Evolutionary conservation across 169 alveolate genomes (phyloP).

Genomic region (Cryptosporidium xiaoi): DNA sequence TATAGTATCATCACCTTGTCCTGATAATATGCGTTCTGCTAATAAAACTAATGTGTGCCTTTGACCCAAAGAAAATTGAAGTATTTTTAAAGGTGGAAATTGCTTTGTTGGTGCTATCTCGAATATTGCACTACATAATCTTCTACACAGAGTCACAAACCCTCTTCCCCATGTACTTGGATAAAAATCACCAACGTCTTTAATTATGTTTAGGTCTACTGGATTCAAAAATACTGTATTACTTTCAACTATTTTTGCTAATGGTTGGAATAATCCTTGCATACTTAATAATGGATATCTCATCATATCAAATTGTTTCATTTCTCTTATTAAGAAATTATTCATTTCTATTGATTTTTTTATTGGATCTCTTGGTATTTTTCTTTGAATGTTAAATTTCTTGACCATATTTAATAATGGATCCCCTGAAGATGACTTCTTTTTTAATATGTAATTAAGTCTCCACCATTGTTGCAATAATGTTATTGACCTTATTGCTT

Average conservation of each 20-base stretch:
- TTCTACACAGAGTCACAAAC: conserved; percentile 69
- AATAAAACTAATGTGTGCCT: conserved; percentile 64
- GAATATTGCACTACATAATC: conserved; percentile 66
- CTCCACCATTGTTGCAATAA: conserved; percentile 73
- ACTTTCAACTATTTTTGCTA: conserved; percentile 73
- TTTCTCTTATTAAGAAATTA: conserved; percentile 40
- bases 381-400: conserved; percentile 40
- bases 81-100: conserved; percentile 68
- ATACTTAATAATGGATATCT: conserved; percentile 68
- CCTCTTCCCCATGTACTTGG: conserved; percentile 75
- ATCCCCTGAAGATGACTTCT: conserved; percentile 23
- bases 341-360: conserved; percentile 45
- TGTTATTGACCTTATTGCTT: conserved; percentile 56
- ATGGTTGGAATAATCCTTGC: conserved; percentile 75
- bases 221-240: conserved; percentile 72
- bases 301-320: conserved; percentile 68
- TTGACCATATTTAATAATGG: conserved; percentile 20
- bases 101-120: conserved; percentile 74
- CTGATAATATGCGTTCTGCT: conserved; percentile 66
- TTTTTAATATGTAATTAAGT: conserved; percentile 12
- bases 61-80: conserved; percentile 70
- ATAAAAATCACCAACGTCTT: conserved; percentile 63
- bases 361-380: conserved; percentile 31
- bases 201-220: conserved; percentile 36
- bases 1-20: conserved; percentile 56